These are phyloP conservation scores for Trypanosoma cruzi DNA, from an alignment of 208 protist genomes.

Conservation along the genomic window DNA sequence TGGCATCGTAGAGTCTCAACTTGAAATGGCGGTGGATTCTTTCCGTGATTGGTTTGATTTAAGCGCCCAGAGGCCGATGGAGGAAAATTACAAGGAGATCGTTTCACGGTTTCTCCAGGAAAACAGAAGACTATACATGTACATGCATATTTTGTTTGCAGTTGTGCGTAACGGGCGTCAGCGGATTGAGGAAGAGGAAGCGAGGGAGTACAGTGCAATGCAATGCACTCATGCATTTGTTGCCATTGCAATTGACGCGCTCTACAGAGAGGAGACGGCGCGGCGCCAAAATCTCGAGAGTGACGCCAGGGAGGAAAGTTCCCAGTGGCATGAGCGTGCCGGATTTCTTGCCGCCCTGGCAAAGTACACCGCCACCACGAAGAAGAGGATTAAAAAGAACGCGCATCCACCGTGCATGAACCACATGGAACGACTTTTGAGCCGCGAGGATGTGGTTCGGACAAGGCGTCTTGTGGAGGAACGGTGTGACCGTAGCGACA, in stretches of 20 bases:
- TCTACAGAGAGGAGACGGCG: conserved; percentile 10
- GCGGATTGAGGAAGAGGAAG: conserved; percentile 32
- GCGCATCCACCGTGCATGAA: conserved; percentile 3
- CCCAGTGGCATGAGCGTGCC: neutral
- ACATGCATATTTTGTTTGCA: conserved; percentile 30
- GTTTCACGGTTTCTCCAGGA: conserved; percentile 29
- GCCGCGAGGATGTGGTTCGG: conserved; percentile 29
- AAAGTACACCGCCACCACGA: neutral
- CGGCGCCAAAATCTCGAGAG: conserved; percentile 15
- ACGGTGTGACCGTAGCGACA: neutral
- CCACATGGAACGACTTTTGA: conserved; percentile 12
- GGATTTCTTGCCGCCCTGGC: conserved; percentile 10
- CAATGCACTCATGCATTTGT: conserved; percentile 11
- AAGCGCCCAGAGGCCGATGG: conserved; percentile 27
- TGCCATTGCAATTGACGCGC: conserved; percentile 5
- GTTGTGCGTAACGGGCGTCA: conserved; percentile 28
- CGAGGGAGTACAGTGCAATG: conserved; percentile 7
- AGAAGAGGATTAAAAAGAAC: neutral
- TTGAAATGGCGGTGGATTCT: conserved; percentile 7
- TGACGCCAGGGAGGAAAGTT: conserved; percentile 6
- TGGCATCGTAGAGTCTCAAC: neutral
- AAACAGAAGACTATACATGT: conserved; percentile 21
- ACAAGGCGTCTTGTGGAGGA: conserved; percentile 16
- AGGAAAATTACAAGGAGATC: conserved; percentile 38
- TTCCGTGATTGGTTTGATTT: conserved; percentile 42